Percentiles rank a stretch among this genome's conserved stretches.
phyloP scores from a whole-genome alignment of 305 asterid species.

The Solanum aculeatissimum region DNA sequence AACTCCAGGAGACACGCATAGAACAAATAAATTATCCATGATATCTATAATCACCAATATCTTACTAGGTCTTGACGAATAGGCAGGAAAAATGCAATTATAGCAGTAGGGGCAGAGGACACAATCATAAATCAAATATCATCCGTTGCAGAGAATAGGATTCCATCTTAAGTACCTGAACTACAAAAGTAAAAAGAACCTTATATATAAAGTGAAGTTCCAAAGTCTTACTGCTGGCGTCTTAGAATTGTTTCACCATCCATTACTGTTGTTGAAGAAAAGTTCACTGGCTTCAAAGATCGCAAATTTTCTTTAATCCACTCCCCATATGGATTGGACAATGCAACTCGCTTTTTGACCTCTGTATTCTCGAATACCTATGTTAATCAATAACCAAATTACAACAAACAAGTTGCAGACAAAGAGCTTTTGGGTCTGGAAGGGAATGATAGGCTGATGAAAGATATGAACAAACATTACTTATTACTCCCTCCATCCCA shows the following conservation, averaged over 20 bases:
- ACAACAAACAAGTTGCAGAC: background rate
- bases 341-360: slow-evolving; percentile 88
- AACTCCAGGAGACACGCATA: background rate
- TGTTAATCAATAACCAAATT: slow-evolving; percentile 2
- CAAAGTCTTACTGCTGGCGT: slow-evolving; percentile 80
- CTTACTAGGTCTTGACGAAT: background rate
- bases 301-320: slow-evolving; percentile 89
- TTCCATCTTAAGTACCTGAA: background rate
- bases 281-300: slow-evolving; percentile 56
- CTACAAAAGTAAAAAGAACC: background rate
- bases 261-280: slow-evolving; percentile 54
- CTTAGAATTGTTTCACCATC: slow-evolving; percentile 80
- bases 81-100: background rate
- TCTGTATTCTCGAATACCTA: slow-evolving; percentile 96
- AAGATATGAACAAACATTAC: background rate
- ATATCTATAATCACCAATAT: background rate
- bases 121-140: background rate
- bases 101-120: background rate
- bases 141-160: background rate
- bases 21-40: background rate
- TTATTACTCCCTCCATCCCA: too few relatives aligned
- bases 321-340: slow-evolving; percentile 73
- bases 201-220: slow-evolving; percentile 1
- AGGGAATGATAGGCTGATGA: background rate
- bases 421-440: background rate